Conservation (phyloP, 2,329 filamentous ascomycete species). For the Pseudonectria foliicola region DNA sequence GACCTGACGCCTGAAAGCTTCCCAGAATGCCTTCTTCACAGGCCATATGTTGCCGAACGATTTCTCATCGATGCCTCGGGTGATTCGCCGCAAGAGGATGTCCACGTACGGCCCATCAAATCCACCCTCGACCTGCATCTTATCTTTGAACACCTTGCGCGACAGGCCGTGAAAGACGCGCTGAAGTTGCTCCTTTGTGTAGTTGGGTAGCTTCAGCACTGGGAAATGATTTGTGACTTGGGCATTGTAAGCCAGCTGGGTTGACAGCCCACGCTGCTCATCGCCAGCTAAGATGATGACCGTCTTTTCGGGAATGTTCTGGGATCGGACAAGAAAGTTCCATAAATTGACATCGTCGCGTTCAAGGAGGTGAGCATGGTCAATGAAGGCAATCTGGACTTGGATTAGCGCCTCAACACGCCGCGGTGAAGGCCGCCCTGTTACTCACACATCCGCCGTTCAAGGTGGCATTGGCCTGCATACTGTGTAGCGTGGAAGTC, state of each 20-base stretch:
- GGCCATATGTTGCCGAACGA: constrained; percentile 67
- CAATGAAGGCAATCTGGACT: constrained; percentile 20
- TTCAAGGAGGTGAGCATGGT: constrained; percentile 23
- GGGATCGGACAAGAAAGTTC: constrained; percentile 20
- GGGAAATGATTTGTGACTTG: constrained; percentile 23
- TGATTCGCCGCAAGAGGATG: constrained; percentile 54
- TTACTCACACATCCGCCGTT: constrained; percentile 49
- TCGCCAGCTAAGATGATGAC: constrained; percentile 23
- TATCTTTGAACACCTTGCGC: constrained; percentile 42
- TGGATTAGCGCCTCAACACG: constrained; percentile 6
- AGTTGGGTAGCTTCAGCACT: constrained; percentile 57
- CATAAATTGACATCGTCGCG: constrained; percentile 22
- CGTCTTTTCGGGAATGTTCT: constrained; percentile 21
- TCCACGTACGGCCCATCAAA: constrained; percentile 52
- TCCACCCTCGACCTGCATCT: constrained; percentile 55
- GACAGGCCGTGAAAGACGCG: constrained; percentile 51
- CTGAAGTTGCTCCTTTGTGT: constrained; percentile 54
- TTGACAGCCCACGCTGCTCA: constrained; percentile 45
- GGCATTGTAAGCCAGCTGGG: constrained; percentile 52
- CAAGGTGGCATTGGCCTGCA: constrained; percentile 35
- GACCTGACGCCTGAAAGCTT: constrained; percentile 51
- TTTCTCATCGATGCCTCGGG: constrained; percentile 50
- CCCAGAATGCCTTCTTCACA: constrained; percentile 47
- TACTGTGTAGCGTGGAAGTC: constrained; percentile 27
- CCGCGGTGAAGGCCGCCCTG: neutral